Conservation (phyloP, 805 yeast species). For the Myxozyma nipponensis region DNA sequence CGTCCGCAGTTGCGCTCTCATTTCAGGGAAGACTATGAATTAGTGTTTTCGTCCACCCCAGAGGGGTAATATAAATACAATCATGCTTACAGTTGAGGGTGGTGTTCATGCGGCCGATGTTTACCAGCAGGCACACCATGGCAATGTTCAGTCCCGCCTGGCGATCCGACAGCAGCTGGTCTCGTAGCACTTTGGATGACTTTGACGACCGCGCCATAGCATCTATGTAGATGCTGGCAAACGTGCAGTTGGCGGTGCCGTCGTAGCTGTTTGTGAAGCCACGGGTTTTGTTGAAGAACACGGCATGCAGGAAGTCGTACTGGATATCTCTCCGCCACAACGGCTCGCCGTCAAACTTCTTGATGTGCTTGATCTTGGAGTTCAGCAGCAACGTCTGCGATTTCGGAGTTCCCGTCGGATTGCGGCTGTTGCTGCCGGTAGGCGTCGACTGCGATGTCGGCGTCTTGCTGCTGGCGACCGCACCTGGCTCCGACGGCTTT, state of each 20-base stretch:
- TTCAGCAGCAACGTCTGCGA: constrained; percentile 27
- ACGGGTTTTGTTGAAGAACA: constrained; percentile 59
- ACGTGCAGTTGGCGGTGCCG: constrained; percentile 53
- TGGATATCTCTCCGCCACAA: constrained; percentile 86
- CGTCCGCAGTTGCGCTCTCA: constrained; percentile 89
- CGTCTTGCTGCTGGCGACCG: not conserved
- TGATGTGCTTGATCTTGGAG: constrained; percentile 47
- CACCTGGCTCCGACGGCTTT: not conserved
- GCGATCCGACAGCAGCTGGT: constrained; percentile 63
- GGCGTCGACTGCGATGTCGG: not conserved
- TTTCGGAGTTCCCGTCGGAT: constrained; percentile 9
- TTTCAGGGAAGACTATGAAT: constrained; percentile 67
- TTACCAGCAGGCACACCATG: constrained; percentile 79
- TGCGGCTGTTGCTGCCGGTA: not conserved
- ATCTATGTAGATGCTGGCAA: constrained; percentile 77
- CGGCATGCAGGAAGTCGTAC: constrained; percentile 62
- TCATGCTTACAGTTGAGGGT: constrained; percentile 58
- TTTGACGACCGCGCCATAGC: constrained; percentile 79
- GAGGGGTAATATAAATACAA: not conserved
- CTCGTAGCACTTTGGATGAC: constrained; percentile 77
- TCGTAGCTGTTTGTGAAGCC: constrained; percentile 54
- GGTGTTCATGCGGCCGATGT: constrained; percentile 90
- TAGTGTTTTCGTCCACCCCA: not conserved
- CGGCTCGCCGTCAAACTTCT: constrained; percentile 89
- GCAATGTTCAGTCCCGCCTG: constrained; percentile 65